phyloP scores from a whole-genome alignment of 2,329 filamentous ascomycete species.

The Stemphylium lycopersici region DNA sequence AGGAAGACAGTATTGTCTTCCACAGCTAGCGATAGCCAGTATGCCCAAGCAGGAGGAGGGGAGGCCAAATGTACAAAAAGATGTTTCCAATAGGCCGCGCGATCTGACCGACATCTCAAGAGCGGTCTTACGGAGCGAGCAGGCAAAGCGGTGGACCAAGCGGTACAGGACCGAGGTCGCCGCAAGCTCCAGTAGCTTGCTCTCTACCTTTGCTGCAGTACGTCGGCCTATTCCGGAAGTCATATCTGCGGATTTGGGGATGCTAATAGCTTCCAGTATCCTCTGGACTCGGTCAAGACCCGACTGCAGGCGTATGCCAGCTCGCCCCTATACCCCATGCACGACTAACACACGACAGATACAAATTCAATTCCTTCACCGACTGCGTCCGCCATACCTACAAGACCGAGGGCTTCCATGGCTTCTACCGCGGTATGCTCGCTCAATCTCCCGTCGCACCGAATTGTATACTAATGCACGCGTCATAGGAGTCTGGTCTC shows the following conservation, averaged over 20 bases:
- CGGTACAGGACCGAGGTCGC: conserved; percentile 81
- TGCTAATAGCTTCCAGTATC: conserved; percentile 61
- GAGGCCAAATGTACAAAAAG: conserved; percentile 27
- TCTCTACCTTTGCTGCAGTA: conserved; percentile 77
- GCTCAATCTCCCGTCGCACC: neutral
- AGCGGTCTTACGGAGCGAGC: conserved; percentile 47
- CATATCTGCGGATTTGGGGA: neutral
- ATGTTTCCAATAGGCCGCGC: conserved; percentile 40
- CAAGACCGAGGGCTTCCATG: conserved; percentile 57
- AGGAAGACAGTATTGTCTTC: conserved; percentile 61
- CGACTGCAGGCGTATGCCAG: conserved; percentile 74
- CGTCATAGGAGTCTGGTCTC: conserved; percentile 70
- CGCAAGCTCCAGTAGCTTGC: conserved; percentile 75
- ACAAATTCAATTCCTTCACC: conserved; percentile 75
- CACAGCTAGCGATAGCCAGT: conserved; percentile 56
- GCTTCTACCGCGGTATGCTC: conserved; percentile 60
- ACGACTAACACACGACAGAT: conserved; percentile 49
- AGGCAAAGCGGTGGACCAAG: conserved; percentile 67
- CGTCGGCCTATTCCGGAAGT: conserved; percentile 19
- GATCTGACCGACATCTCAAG: conserved; percentile 48
- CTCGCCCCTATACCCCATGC: neutral
- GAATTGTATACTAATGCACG: conserved; percentile 18
- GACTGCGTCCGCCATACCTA: conserved; percentile 81
- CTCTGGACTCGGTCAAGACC: conserved; percentile 87
- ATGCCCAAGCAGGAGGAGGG: conserved; percentile 47